These are phyloP conservation scores for Suillus cothurnatus DNA, from an alignment of 768 basidiomycete genomes.

Conservation along the genomic window DNA sequence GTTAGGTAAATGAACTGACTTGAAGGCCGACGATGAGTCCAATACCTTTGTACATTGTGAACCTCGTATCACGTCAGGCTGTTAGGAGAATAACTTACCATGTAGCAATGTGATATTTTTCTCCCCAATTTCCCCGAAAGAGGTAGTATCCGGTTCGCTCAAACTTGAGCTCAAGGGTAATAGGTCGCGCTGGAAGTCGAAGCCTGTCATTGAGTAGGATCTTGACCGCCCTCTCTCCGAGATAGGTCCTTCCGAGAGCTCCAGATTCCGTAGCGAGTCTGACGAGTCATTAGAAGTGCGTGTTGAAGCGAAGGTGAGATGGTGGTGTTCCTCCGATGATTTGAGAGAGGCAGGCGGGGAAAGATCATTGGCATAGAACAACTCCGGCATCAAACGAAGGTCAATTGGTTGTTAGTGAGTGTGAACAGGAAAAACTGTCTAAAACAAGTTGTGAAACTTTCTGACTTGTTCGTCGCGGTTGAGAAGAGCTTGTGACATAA, in stretches of 20 bases:
- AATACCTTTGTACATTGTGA: slow-evolving; percentile 53
- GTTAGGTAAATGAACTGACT: slow-evolving; percentile 37
- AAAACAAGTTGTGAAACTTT: background rate
- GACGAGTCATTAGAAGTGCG: slow-evolving; percentile 52
- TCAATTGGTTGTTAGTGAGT: background rate
- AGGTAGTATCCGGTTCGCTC: slow-evolving; percentile 59
- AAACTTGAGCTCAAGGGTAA: slow-evolving; percentile 78
- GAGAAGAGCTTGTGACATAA: background rate
- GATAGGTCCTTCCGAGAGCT: slow-evolving; percentile 68
- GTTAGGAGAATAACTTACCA: slow-evolving; percentile 46
- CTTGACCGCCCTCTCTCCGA: slow-evolving; percentile 40
- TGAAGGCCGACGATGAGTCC: slow-evolving; percentile 84
- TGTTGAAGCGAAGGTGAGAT: slow-evolving; percentile 8
- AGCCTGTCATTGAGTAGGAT: slow-evolving; percentile 72
- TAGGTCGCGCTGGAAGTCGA: slow-evolving; percentile 78
- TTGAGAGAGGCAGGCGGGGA: slow-evolving; percentile 18
- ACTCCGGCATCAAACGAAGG: slow-evolving; percentile 2
- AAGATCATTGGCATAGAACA: slow-evolving; percentile 11
- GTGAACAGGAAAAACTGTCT: background rate
- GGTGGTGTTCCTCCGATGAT: slow-evolving; percentile 15
- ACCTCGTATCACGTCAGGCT: slow-evolving; percentile 12
- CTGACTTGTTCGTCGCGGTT: background rate
- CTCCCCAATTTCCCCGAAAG: slow-evolving; percentile 52
- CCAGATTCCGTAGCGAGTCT: slow-evolving; percentile 77
- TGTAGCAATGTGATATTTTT: slow-evolving; percentile 79